Conservation (phyloP, 2,329 filamentous ascomycete genomes). For the Microcyclosporella mali region DNA sequence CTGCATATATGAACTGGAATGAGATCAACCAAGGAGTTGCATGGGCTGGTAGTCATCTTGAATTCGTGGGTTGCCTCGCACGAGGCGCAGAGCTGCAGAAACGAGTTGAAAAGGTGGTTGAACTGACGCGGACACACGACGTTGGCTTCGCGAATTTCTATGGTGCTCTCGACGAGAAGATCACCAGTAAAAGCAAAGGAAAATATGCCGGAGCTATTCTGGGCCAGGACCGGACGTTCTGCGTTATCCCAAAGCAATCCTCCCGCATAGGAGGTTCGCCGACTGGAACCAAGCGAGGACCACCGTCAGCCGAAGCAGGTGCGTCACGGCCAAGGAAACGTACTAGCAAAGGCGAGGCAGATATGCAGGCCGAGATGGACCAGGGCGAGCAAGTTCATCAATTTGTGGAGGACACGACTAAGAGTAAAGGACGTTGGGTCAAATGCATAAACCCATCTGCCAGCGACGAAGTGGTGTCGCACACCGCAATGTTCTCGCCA, state of each 20-base stretch:
- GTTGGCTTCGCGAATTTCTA: conserved; percentile 84
- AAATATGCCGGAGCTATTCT: conserved; percentile 44
- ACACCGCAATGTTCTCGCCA: conserved; percentile 73
- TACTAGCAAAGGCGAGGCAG: conserved; percentile 16
- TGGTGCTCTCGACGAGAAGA: conserved; percentile 67
- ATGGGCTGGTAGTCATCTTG: conserved; percentile 85
- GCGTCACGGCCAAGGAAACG: conserved; percentile 4
- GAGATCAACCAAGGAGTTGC: conserved; percentile 67
- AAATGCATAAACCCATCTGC: conserved; percentile 73
- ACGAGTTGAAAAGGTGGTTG: conserved; percentile 63
- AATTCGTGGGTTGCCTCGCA: conserved; percentile 85
- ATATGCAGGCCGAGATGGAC: conserved; percentile 29
- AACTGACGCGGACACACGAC: conserved; percentile 56
- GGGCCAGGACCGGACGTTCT: conserved; percentile 51
- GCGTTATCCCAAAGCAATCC: conserved; percentile 61
- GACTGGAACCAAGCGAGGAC: conserved; percentile 21
- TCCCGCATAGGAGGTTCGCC: conserved; percentile 13
- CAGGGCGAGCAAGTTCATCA: conserved; percentile 30
- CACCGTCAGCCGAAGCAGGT: conserved; percentile 6
- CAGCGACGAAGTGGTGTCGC: conserved; percentile 70
- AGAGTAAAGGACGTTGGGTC: conserved; percentile 53
- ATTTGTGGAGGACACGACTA: conserved; percentile 26
- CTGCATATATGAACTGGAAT: conserved; percentile 79
- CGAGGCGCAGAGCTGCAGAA: conserved; percentile 74
- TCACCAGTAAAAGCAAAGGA: conserved; percentile 44